These are phyloP conservation scores for Dissophora ornata DNA, from an alignment of 192 early-diverging fungal species.

Conservation along the genomic window DNA sequence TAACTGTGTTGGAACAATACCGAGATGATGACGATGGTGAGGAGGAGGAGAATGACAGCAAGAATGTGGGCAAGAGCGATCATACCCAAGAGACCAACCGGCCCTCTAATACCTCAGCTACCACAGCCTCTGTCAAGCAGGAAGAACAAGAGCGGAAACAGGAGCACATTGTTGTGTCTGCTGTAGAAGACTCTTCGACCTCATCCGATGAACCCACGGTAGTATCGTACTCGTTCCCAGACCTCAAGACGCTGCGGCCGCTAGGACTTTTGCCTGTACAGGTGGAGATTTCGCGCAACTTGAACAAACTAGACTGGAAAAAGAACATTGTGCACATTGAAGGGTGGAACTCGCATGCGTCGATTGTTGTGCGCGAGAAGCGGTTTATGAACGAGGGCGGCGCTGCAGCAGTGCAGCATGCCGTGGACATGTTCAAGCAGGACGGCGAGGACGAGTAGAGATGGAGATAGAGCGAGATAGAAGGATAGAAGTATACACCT, in stretches of 20 bases:
- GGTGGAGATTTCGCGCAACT: constrained; percentile 40
- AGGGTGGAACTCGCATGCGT: constrained; percentile 62
- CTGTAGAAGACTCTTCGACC: neutral
- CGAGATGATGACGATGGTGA: constrained; percentile 21
- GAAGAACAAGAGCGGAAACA: neutral
- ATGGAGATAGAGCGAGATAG: no score
- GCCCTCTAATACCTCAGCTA: neutral
- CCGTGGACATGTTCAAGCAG: constrained; percentile 58
- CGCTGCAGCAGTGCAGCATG: constrained; percentile 60
- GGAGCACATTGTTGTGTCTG: constrained; percentile 9
- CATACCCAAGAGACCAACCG: neutral
- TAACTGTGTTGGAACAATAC: constrained; percentile 7
- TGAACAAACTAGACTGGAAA: constrained; percentile 60
- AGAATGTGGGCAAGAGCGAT: neutral
- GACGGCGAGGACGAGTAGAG: constrained; percentile 47
- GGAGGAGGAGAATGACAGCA: no score
- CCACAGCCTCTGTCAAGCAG: neutral
- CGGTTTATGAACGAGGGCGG: constrained; percentile 46
- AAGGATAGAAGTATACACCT: no score
- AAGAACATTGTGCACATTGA: constrained; percentile 59
- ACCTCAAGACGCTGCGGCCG: constrained; percentile 31
- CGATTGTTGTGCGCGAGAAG: constrained; percentile 62
- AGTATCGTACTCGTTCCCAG: constrained; percentile 30
- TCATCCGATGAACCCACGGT: neutral
- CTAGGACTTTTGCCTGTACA: constrained; percentile 42